Base-by-base conservation (phyloP, 768 basidiomycete species). In the Leccinum uliginosum region DNA sequence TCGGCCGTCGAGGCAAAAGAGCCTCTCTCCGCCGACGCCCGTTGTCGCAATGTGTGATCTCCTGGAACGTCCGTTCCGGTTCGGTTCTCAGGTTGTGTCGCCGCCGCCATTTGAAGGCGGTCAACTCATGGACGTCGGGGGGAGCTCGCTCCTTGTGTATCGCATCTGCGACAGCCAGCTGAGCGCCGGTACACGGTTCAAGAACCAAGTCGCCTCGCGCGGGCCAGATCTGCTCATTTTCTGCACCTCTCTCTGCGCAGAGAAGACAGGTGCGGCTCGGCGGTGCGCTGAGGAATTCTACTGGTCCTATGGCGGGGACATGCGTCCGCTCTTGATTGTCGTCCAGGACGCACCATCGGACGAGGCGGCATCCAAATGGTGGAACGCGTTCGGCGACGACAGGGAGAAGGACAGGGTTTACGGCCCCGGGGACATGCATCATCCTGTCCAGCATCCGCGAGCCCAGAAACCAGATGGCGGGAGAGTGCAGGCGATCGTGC, bases 141-240 rank as follows among this genome's bases (percentile, higher is more conserved):
- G 62, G 17, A 62, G 38, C 24, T 53, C 59, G 2, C 30, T 66
- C 32, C 49, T 62, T 27, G 65, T 71, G 11, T 59, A 66, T 29
- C 65, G 29, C 14, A 60, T 71, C 27, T 57, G 44, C 53, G 67
- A 66, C 40, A 53, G 29, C 21, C 66, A 69, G 9, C 14, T 70
- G 2, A 58, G 51, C 6, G 48, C 69, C 1, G 68, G 68, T 0
- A 2, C 43, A 3, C 59, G 57, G 8, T 71, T 70, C 59, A 71
- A 59, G 53, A 71, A 66, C 21, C 64, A 62, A 4, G 24, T 66
- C 3, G 30, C 59, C 3, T 21, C 51, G n/a, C 68, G 69, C 30
- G 60, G 58, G 2, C 60, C 67, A 4, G 68, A 69, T 49, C 65
- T 69, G n/a, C 47, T 69, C 55, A 59, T 71, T 54, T 53, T 66